These are phyloP conservation scores for Boletus tomentosulus DNA, from an alignment of 768 basidiomycete species.

Conservation along the genomic window DNA sequence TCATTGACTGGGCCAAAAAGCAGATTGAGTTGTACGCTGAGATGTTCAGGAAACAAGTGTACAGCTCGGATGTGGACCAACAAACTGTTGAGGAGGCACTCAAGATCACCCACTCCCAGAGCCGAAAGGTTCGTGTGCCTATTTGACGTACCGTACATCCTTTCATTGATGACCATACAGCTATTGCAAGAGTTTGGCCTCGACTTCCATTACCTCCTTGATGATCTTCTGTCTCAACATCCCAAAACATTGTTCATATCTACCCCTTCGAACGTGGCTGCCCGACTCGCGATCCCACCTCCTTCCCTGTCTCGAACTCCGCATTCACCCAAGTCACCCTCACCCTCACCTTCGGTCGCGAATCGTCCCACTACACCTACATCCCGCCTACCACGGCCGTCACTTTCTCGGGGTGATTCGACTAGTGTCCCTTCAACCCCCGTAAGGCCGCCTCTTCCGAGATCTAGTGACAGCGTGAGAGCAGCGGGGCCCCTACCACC, in stretches of 20 bases:
- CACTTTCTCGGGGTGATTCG: conserved; percentile 23
- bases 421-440: conserved; percentile 16
- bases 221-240: conserved; percentile 55
- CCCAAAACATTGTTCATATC: conserved; percentile 36
- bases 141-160: neutral
- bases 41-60: conserved; percentile 89
- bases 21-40: conserved; percentile 80
- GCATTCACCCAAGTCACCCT: conserved; percentile 13
- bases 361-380: conserved; percentile 26
- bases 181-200: conserved; percentile 90
- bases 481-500: conserved; percentile 59
- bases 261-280: conserved; percentile 22
- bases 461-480: conserved; percentile 21
- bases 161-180: conserved; percentile 33
- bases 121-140: conserved; percentile 61
- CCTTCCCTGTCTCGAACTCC: conserved; percentile 15
- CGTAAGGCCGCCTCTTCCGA: conserved; percentile 25
- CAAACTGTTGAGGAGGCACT: conserved; percentile 74
- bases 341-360: conserved; percentile 10
- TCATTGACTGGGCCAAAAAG: conserved; percentile 90
- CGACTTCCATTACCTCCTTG: conserved; percentile 91
- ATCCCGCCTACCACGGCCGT: conserved; percentile 23
- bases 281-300: conserved; percentile 23
- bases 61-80: conserved; percentile 71
- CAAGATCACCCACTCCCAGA: conserved; percentile 73